Evolutionary conservation across 73 alveolate genomes (phyloP).

Genomic region (Paramecium primaurelia): DNA sequence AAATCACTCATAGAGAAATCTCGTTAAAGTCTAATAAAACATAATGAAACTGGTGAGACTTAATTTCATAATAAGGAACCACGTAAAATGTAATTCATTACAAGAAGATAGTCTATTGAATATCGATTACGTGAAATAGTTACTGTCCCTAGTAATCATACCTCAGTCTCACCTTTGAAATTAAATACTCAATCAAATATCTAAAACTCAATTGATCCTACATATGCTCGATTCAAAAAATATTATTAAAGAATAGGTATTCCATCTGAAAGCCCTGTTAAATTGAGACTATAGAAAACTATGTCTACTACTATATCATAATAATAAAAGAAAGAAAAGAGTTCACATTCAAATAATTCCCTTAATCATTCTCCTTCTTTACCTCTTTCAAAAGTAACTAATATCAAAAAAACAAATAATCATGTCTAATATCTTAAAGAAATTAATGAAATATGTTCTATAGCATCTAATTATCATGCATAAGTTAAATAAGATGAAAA

Average conservation of each 20-base stretch:
- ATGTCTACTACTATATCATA: not conserved
- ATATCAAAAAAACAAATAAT: not conserved
- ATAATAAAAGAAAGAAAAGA: not conserved
- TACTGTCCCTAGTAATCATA: not conserved
- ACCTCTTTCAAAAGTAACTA: not conserved
- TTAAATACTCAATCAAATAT: not conserved
- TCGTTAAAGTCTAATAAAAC: not conserved
- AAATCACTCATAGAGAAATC: conserved; percentile 40
- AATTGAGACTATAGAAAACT: not conserved
- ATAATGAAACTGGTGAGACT: not conserved
- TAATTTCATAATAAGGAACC: not conserved
- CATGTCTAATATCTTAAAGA: not conserved
- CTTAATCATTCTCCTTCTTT: not conserved
- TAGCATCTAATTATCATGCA: not conserved
- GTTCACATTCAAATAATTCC: not conserved
- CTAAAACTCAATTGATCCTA: not conserved
- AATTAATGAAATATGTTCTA: not conserved
- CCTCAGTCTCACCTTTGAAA: conserved; percentile 30
- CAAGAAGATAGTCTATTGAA: conserved; percentile 37
- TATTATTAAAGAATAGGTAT: conserved; percentile 4
- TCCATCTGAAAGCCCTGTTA: not conserved
- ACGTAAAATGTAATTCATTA: not conserved
- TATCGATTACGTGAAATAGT: not conserved
- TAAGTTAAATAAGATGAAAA: not conserved
- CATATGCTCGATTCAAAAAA: not conserved